Evolutionary conservation across 768 basidiomycete genomes (phyloP).

Genomic region (Phaeolepiota aurea): DNA sequence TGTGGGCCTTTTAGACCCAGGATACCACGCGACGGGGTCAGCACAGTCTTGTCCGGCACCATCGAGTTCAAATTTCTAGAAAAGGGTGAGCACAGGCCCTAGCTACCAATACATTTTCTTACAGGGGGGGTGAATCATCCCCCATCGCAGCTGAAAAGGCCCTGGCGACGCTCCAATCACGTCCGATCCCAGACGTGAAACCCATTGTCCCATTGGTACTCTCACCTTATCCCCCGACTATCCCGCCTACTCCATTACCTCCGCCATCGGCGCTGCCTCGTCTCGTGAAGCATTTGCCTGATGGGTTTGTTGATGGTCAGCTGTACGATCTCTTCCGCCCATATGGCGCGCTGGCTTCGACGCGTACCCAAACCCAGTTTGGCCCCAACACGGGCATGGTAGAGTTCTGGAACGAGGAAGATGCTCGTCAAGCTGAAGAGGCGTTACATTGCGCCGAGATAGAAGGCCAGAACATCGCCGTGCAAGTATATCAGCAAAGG

Average conservation of each 20-base stretch:
- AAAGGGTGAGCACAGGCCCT: constrained; percentile 42
- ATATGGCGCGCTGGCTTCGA: constrained; percentile 77
- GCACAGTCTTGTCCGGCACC: constrained; percentile 52
- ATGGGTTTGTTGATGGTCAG: constrained; percentile 55
- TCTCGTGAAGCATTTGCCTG: constrained; percentile 78
- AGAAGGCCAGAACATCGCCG: constrained; percentile 78
- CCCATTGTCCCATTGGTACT: constrained; percentile 58
- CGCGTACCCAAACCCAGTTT: constrained; percentile 64
- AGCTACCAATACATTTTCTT: neutral
- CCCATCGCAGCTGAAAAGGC: constrained; percentile 72
- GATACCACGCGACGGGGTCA: constrained; percentile 53
- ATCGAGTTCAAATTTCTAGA: constrained; percentile 81
- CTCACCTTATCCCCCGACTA: constrained; percentile 79
- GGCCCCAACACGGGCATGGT: constrained; percentile 72
- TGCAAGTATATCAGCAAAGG: constrained; percentile 67
- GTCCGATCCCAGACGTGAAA: constrained; percentile 52
- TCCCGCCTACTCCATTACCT: constrained; percentile 65
- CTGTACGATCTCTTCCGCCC: constrained; percentile 83
- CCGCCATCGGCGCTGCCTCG: constrained; percentile 72
- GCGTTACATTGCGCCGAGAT: constrained; percentile 80
- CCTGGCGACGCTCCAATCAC: constrained; percentile 73
- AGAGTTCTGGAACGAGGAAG: constrained; percentile 85
- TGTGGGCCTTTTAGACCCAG: constrained; percentile 80
- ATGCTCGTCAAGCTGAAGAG: constrained; percentile 70
- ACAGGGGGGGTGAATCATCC: neutral